A percentile compares a stretch with the other conserved stretches of the same genome.
Evolutionary conservation across 192 early-diverging fungal species (phyloP).

Genomic region (Entophlyctis helioformis): DNA sequence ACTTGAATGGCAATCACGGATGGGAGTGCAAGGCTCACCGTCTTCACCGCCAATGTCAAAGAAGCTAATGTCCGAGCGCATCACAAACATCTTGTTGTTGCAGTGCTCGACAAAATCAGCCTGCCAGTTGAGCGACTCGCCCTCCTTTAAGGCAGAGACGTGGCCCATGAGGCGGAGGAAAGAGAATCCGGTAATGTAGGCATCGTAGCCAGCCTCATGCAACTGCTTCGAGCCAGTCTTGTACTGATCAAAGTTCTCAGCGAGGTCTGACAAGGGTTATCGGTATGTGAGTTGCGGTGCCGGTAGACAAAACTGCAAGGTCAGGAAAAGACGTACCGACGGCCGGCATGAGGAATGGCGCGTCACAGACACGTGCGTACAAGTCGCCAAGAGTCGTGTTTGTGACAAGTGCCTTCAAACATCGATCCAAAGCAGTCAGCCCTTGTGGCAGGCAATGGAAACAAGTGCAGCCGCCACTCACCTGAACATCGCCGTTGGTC

Average conservation of each 20-base stretch:
- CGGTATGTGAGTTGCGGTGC: neutral
- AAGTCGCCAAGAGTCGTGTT: slow-evolving; percentile 28
- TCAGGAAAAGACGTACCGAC: slow-evolving; percentile 27
- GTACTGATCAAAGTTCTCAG: slow-evolving; percentile 25
- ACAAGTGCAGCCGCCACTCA: too few relatives aligned
- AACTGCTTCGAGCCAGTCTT: slow-evolving; percentile 14
- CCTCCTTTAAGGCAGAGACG: neutral
- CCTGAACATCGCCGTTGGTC: slow-evolving; percentile 25
- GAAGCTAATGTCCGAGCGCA: slow-evolving; percentile 49
- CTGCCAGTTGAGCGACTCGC: slow-evolving; percentile 1
- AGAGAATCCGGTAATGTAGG: slow-evolving; percentile 73
- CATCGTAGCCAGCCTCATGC: slow-evolving; percentile 92
- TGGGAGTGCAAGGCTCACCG: slow-evolving; percentile 13
- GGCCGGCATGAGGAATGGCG: slow-evolving; percentile 36
- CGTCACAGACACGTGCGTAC: slow-evolving; percentile 14
- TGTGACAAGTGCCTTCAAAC: slow-evolving; percentile 7
- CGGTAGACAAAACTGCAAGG: neutral
- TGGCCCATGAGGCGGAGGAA: slow-evolving; percentile 56
- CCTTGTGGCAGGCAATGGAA: too few relatives aligned
- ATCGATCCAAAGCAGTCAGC: slow-evolving; percentile 5
- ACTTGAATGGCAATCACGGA: too few relatives aligned
- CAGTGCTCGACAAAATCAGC: too few relatives aligned
- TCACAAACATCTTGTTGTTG: slow-evolving; percentile 52
- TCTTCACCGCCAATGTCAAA: slow-evolving; percentile 42
- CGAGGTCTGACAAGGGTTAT: slow-evolving; percentile 9